Evolutionary conservation across 768 basidiomycete genomes (phyloP).

Genomic region (Trametes cubensis): DNA sequence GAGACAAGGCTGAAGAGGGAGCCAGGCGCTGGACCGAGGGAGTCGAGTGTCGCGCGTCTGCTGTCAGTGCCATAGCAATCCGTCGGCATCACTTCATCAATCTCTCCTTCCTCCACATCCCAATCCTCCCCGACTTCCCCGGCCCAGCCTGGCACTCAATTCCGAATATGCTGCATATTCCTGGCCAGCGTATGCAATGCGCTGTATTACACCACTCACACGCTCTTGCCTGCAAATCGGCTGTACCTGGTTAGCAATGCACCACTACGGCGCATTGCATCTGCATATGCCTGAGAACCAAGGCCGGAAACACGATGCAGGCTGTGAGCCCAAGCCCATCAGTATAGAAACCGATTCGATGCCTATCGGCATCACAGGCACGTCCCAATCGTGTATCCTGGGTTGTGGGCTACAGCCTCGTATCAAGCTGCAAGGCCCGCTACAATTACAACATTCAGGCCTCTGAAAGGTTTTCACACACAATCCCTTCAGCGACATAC

Average conservation of each 20-base stretch:
- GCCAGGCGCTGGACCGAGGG: not conserved
- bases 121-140: not conserved
- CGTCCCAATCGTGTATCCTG: not conserved
- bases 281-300: too few relatives aligned
- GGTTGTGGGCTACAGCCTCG: too few relatives aligned
- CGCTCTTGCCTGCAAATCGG: not conserved
- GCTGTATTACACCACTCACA: not conserved
- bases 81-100: slow-evolving; percentile 2
- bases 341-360: not conserved
- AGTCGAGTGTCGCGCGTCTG: too few relatives aligned
- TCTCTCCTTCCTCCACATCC: not conserved
- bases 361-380: not conserved
- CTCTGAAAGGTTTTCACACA: too few relatives aligned
- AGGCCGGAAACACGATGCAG: too few relatives aligned
- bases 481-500: too few relatives aligned
- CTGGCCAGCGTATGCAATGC: not conserved
- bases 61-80: slow-evolving; percentile 23
- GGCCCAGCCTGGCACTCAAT: too few relatives aligned
- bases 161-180: not conserved
- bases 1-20: slow-evolving; percentile 2
- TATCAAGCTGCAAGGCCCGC: too few relatives aligned
- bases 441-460: too few relatives aligned
- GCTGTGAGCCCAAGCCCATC: too few relatives aligned
- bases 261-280: too few relatives aligned
- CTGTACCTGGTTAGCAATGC: not conserved